Evolutionary conservation across 441 rosid genomes (phyloP).

Genomic region (Gossypium aridum): DNA sequence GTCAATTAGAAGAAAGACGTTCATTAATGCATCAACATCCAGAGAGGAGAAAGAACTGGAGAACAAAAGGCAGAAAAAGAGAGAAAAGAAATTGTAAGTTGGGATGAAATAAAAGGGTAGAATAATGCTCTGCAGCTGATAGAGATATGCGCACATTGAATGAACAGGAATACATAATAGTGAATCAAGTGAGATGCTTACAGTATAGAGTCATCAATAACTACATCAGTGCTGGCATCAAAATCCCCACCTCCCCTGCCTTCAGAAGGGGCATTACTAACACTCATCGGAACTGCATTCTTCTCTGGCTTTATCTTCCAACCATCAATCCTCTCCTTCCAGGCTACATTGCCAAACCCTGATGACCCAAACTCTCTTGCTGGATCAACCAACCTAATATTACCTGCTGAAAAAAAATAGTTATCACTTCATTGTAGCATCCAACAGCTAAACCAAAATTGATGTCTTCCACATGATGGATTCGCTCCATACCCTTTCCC

Average conservation of each 20-base stretch:
- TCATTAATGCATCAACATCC: not conserved
- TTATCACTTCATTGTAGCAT: not conserved
- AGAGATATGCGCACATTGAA: not conserved
- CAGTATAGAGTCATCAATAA: constrained; percentile 86
- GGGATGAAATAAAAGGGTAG: not conserved
- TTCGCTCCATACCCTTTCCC: constrained; percentile 41
- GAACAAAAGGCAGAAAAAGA: not conserved
- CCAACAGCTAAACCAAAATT: constrained; percentile 16
- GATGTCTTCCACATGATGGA: constrained; percentile 47
- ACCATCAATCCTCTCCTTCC: constrained; percentile 99
- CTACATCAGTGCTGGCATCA: constrained; percentile 82
- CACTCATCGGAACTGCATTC: constrained; percentile 73
- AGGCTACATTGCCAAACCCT: constrained; percentile 86
- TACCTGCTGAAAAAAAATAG: constrained; percentile 41
- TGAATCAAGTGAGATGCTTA: constrained; percentile 30
- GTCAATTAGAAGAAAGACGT: not conserved
- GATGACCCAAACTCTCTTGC: constrained; percentile 55
- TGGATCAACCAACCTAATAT: constrained; percentile 65
- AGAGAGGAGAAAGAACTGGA: not conserved
- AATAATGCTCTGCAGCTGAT: not conserved
- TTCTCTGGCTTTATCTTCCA: constrained; percentile 99
- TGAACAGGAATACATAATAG: not conserved
- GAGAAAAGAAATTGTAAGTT: not conserved
- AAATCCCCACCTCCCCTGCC: constrained; percentile 69
- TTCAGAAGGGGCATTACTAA: constrained; percentile 73